Evolutionary conservation across 495 filamentous ascomycete genomes (phyloP), one percentile per base, ranked within the genome.

Genomic region (Penicillium tannophilum): DNA sequence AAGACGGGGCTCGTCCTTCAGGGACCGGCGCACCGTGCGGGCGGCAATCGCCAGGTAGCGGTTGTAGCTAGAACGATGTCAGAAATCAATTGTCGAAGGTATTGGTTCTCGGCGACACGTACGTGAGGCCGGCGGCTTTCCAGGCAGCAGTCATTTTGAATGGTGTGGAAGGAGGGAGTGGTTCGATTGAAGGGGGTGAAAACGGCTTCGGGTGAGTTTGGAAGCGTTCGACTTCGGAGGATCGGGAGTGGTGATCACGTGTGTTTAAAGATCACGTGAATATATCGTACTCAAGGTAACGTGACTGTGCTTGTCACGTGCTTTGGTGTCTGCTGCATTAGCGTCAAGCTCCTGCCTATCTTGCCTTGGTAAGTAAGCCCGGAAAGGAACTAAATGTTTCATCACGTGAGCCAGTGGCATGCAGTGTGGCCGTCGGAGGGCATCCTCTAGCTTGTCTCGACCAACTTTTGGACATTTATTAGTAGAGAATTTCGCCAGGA

Each of bases 41-140:
- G 82, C 72, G 76, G 83, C 78, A 63, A 80, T 74, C 71, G 79
- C 72, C 66, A 84, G 67, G 79, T 85, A 82, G 60, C 81, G 74
- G 76, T 84, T 78, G 76, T 81, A 78, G 64, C 77, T 76, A 70
- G 58, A 19, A 71, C 50, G 41, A 59, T 59, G 63, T 82, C 65
- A 66, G 71, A 67, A 59, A 46, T 31, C 36, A 44, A 42, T 30
- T n/a, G 23, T 68, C 55, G 43, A 31, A 51, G 43, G 4, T 51
- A 50, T 24, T 50, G 17, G 26, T 33, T 17, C 6, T 35, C 5
- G 42, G 35, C 4, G 1, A 51, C 47, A 67, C 89, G 76, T 88
- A 98, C 95, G 89, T 96, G 69, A 98, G 82, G 81, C 95, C 94
- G 72, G 94, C 88, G 70, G 92, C 85, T 89, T 97, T 98, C 95